phyloP scores from a whole-genome alignment of 495 filamentous ascomycete species.

The Podospora anserina region DNA sequence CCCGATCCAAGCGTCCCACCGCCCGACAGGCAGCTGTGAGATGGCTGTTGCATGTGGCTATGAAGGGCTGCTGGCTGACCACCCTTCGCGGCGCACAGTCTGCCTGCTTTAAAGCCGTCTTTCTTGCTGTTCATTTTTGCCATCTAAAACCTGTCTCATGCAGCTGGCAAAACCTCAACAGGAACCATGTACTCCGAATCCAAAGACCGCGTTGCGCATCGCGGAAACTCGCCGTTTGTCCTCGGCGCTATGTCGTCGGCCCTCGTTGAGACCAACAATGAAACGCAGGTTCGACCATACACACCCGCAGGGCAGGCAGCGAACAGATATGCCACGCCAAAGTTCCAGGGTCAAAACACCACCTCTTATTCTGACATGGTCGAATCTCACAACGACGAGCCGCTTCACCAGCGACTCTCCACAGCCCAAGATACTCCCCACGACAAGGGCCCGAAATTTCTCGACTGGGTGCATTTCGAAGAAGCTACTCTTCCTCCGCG shows the following conservation, averaged over 20 bases:
- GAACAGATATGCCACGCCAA: background rate
- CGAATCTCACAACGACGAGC: background rate
- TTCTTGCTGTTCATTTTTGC: background rate
- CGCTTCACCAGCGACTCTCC: background rate
- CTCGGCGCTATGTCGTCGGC: slow-evolving; percentile 7
- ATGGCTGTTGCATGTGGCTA: background rate
- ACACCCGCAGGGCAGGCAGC: background rate
- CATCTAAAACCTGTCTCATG: background rate
- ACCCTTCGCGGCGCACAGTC: background rate
- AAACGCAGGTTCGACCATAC: slow-evolving; percentile 12
- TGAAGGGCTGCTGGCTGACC: background rate
- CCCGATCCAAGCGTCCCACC: background rate
- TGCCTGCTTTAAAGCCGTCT: background rate
- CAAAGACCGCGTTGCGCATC: background rate
- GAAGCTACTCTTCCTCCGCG: slow-evolving; percentile 20
- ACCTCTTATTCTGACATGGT: slow-evolving; percentile 9
- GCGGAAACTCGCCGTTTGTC: slow-evolving; percentile 27
- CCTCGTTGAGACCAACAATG: slow-evolving; percentile 3
- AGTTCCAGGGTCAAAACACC: background rate
- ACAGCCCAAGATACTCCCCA: background rate
- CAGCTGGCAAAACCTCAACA: background rate
- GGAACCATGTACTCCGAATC: background rate
- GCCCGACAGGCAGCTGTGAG: background rate
- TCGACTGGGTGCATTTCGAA: slow-evolving; percentile 24
- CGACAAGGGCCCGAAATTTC: slow-evolving; percentile 12